Conservation (phyloP, 139 green algal genomes). For the Gonium pectorale region DNA sequence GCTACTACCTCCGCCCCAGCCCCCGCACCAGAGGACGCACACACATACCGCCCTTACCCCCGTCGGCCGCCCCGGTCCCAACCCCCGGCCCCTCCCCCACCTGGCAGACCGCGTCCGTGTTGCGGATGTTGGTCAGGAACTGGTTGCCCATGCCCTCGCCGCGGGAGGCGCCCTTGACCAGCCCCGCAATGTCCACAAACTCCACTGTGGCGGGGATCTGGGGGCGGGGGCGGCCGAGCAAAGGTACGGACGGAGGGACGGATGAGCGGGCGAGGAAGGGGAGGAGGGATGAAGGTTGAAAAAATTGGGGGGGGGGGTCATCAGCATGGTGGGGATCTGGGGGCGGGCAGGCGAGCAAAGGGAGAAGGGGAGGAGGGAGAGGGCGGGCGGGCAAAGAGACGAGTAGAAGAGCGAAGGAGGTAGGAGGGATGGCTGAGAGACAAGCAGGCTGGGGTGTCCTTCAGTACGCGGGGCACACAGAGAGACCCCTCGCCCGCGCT, state of each 20-base stretch:
- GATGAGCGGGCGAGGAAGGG: neutral
- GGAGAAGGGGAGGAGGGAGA: too few species aligned
- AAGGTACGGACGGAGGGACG: neutral
- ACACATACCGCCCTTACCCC: too few species aligned
- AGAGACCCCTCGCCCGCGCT: too few species aligned
- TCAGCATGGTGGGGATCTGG: neutral
- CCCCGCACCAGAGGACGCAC: too few species aligned
- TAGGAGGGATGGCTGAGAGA: too few species aligned
- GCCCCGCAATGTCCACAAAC: slow-evolving; percentile 98
- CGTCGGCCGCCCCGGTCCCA: neutral
- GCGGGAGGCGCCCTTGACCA: slow-evolving; percentile 92
- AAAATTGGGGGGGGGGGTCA: too few species aligned
- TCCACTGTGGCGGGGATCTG: slow-evolving; percentile 92
- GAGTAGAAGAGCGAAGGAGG: too few species aligned
- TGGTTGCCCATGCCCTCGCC: slow-evolving; percentile 98
- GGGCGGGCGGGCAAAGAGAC: too few species aligned
- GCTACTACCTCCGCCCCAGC: neutral
- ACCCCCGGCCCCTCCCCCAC: slow-evolving; percentile 36
- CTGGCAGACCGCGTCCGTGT: slow-evolving; percentile 95
- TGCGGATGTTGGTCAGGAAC: slow-evolving; percentile 97
- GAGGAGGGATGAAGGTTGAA: neutral
- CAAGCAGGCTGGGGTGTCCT: too few species aligned
- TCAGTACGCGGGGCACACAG: too few species aligned
- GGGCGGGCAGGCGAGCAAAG: too few species aligned
- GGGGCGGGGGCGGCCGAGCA: too few species aligned